Evolutionary conservation across 2,329 filamentous ascomycete genomes (phyloP), one percentile per base, ranked within the genome.

Genomic region (Dichotomopilus funicola): DNA sequence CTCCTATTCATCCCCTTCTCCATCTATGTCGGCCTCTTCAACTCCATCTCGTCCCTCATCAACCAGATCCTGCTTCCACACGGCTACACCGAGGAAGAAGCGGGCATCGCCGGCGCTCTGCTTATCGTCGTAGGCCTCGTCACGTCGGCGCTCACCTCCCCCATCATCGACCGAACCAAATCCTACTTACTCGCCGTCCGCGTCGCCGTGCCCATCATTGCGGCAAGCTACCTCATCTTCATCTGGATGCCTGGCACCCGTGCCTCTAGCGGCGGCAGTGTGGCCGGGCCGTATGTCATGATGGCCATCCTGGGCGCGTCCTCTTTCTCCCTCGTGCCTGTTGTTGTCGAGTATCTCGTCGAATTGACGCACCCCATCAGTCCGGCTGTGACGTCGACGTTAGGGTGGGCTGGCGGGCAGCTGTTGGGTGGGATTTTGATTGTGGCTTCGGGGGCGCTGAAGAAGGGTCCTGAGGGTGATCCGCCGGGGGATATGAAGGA

Each of bases 1-100:
- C 79, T 96, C 60, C 72, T 96, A 61, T 75, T 91, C 59, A 65
- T 91, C 57, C 86, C 91, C n/a, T 97, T 92, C 72, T 74, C 81
- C 61, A 72, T 91, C 64, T 96, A 91, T 70, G 89, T 96, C 59
- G 91, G 88, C 64, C 86, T 94, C 74, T 99, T 99, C 83, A 97
- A 97, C 78, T 87, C 87, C 62, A 77, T 91, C 62, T 95, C 91
- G 49, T 88, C 88, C 1, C 81, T 97, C 1, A 78, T 97, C 8
- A 95, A 92, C 74, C 92, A 96, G 68, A 89, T 97, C 68, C 81
- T 97, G 61, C 76, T 82, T 41, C 94, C 94, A 0, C 92, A 96
- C 72, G 88, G 83, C 65, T 95, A 90, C 78, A 80, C 75, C 57
- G 87, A 95, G 68, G 86, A 87, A 61, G 80, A 96, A 54, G 89